phyloP scores from a whole-genome alignment of 345 rosid species.

The Populus pruinosa region DNA sequence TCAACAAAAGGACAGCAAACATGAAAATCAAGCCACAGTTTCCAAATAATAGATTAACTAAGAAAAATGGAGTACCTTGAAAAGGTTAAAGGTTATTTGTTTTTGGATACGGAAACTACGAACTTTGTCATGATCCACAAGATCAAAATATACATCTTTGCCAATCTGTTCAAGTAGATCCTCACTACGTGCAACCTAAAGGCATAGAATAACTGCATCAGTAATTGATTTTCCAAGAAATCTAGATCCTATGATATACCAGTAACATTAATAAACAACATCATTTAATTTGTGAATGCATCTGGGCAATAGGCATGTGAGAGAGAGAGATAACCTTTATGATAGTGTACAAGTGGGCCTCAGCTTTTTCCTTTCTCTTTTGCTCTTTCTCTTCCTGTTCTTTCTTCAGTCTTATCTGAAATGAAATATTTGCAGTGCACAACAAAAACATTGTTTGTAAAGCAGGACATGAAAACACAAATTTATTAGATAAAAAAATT shows the following conservation, averaged over 20 bases:
- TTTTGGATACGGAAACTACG: slow-evolving; percentile 84
- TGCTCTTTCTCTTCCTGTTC: slow-evolving; percentile 95
- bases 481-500: background rate
- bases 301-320: background rate
- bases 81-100: slow-evolving; percentile 66
- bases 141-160: slow-evolving; percentile 21
- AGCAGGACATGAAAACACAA: background rate
- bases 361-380: slow-evolving; percentile 87
- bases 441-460: background rate
- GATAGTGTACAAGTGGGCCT: slow-evolving; percentile 84
- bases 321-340: slow-evolving; percentile 56
- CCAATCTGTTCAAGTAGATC: slow-evolving; percentile 59
- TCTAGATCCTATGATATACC: background rate
- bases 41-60: background rate
- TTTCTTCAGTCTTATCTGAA: slow-evolving; percentile 80
- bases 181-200: slow-evolving; percentile 46
- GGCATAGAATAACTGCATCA: slow-evolving; percentile 3
- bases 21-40: background rate
- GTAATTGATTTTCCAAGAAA: background rate
- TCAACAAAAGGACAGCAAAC: background rate
- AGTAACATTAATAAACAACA: background rate
- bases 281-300: background rate
- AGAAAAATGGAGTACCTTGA: slow-evolving; percentile 54
- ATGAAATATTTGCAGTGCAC: background rate
- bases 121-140: slow-evolving; percentile 77